phyloP scores from a whole-genome alignment of 257 asterid species.

The Voacanga thouarsii region DNA sequence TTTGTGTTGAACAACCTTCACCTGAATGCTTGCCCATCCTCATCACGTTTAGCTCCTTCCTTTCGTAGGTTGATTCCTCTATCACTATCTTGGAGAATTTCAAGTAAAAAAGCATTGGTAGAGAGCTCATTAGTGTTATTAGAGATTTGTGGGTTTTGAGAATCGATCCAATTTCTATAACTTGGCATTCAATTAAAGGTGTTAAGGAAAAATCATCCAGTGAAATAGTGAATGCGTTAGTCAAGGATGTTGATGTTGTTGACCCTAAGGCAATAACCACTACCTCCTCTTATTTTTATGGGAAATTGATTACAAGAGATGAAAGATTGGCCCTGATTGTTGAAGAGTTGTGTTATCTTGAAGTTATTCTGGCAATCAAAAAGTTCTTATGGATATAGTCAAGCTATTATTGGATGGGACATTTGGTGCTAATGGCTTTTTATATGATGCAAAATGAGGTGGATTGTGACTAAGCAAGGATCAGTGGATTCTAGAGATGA shows the following conservation, averaged over 20 bases:
- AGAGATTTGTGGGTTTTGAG: constrained; percentile 84
- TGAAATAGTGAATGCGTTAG: constrained; percentile 55
- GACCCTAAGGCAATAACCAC: constrained; percentile 49
- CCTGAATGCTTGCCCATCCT: constrained; percentile 84
- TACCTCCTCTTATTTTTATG: constrained; percentile 73
- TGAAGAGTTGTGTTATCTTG: constrained; percentile 67
- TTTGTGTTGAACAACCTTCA: constrained; percentile 44
- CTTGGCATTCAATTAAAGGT: constrained; percentile 87
- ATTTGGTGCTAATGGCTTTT: constrained; percentile 65
- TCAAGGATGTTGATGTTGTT: constrained; percentile 61
- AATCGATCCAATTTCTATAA: constrained; percentile 67
- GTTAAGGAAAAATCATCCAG: constrained; percentile 53
- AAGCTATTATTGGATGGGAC: constrained; percentile 92
- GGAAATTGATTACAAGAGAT: constrained; percentile 82
- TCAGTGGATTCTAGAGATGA: constrained; percentile 75
- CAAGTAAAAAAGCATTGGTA: constrained; percentile 74
- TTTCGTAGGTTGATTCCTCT: constrained; percentile 39
- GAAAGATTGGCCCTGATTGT: constrained; percentile 92
- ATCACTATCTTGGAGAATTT: constrained; percentile 57
- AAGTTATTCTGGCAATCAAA: constrained; percentile 57
- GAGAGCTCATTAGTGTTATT: constrained; percentile 83
- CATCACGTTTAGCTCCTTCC: constrained; percentile 72
- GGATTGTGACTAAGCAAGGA: constrained; percentile 87
- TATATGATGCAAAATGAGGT: constrained; percentile 87
- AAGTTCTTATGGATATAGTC: constrained; percentile 69